These are phyloP conservation scores for Geotrichum carabidarum DNA, from an alignment of 1,139 yeast genomes.

Conservation along the genomic window DNA sequence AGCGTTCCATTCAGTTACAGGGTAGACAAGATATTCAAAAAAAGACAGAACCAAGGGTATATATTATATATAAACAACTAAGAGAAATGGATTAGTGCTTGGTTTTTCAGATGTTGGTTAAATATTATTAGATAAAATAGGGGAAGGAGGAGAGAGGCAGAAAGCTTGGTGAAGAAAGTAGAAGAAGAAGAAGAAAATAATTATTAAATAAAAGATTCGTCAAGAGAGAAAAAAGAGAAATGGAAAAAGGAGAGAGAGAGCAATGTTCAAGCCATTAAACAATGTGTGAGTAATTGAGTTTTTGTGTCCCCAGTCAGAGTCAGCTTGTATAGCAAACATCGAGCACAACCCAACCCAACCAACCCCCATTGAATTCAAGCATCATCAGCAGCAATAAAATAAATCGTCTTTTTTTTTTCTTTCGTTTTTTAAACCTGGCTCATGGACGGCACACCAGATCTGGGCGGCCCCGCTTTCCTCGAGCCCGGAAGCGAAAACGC, in stretches of 20 bases:
- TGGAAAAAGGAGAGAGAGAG: no score
- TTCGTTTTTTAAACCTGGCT: constrained; percentile 11
- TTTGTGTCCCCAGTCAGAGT: not conserved
- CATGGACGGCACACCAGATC: constrained; percentile 81
- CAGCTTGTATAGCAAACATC: no score
- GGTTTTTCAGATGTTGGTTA: no score
- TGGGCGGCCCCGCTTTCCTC: constrained; percentile 48
- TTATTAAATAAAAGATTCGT: not conserved
- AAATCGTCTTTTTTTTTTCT: not conserved
- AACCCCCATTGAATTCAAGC: no score
- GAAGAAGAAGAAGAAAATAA: not conserved
- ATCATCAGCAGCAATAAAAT: no score
- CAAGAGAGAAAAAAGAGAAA: not conserved
- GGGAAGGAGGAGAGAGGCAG: not conserved
- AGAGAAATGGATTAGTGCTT: no score
- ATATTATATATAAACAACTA: no score
- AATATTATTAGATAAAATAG: not conserved
- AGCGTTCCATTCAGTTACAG: no score
- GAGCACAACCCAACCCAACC: no score
- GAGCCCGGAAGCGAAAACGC: constrained; percentile 54
- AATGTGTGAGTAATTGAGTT: not conserved
- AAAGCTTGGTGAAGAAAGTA: not conserved
- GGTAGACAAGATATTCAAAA: no score
- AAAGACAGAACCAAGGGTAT: no score
- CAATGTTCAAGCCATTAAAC: no score